Conservation (phyloP, 192 early-diverging fungal species). For the Geosiphon pyriformis region DNA sequence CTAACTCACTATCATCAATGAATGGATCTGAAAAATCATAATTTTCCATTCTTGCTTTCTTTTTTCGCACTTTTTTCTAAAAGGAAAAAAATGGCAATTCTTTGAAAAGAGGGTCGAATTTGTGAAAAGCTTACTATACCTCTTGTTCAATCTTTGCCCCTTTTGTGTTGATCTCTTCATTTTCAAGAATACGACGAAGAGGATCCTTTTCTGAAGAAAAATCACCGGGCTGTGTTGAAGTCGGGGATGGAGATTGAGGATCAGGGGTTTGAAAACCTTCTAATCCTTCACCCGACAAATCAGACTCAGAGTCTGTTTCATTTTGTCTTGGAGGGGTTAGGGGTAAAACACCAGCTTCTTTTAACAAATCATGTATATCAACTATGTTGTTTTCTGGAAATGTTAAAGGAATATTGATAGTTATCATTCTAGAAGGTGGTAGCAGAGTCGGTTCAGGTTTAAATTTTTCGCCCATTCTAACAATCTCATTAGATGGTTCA, state of each 20-base stretch:
- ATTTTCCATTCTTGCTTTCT: conserved; percentile 25
- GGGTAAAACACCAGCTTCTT: not conserved
- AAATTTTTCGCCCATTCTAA: too few relatives aligned
- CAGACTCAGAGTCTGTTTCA: not conserved
- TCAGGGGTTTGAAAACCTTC: not conserved
- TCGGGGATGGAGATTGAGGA: not conserved
- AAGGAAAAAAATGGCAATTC: too few relatives aligned
- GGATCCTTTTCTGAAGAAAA: not conserved
- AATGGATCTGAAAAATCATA: conserved; percentile 54
- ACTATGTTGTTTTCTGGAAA: conserved; percentile 4
- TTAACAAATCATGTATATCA: not conserved
- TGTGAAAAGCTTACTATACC: not conserved
- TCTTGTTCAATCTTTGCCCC: not conserved
- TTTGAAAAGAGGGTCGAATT: too few relatives aligned
- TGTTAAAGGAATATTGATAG: not conserved
- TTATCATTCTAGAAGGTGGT: not conserved
- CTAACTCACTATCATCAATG: conserved; percentile 56
- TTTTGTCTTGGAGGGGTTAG: not conserved
- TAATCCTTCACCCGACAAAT: not conserved
- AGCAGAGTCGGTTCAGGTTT: too few relatives aligned
- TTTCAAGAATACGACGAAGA: not conserved
- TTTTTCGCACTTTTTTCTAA: too few relatives aligned
- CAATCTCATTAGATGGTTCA: too few relatives aligned
- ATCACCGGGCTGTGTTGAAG: not conserved
- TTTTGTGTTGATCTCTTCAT: not conserved